Percentiles rank a stretch among this genome's conserved stretches.
Evolutionary conservation across 805 yeast genomes (phyloP).

Genomic region (Candida gorgasii): DNA sequence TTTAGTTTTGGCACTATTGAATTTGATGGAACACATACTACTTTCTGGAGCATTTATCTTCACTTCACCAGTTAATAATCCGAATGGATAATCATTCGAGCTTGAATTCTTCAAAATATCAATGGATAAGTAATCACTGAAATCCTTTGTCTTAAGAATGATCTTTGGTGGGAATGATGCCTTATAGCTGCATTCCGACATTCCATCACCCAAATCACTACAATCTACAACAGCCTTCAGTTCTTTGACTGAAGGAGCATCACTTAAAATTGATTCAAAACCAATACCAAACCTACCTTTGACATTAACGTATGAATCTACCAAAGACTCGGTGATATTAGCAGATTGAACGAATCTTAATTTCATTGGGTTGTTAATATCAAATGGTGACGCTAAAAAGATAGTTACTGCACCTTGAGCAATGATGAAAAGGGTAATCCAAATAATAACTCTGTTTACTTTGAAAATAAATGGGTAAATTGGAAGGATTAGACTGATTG

Average conservation of each 20-base stretch:
- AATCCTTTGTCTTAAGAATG: conserved; percentile 28
- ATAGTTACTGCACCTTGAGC: conserved; percentile 36
- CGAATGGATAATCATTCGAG: conserved; percentile 50
- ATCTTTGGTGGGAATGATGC: conserved; percentile 48
- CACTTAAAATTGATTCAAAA: conserved; percentile 47
- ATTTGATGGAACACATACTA: conserved; percentile 62
- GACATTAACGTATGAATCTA: conserved; percentile 43
- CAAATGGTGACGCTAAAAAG: conserved; percentile 56
- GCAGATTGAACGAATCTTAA: conserved; percentile 66
- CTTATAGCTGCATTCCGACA: conserved; percentile 53
- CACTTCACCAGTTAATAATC: conserved; percentile 66
- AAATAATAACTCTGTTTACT: conserved; percentile 52
- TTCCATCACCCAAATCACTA: conserved; percentile 41
- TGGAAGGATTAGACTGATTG: conserved; percentile 43
- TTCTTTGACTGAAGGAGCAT: conserved; percentile 63
- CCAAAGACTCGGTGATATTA: conserved; percentile 39
- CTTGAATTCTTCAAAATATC: conserved; percentile 54
- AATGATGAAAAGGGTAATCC: conserved; percentile 19
- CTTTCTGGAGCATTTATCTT: conserved; percentile 58
- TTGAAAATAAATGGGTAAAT: conserved; percentile 70
- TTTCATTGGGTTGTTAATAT: conserved; percentile 64
- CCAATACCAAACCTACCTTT: conserved; percentile 52
- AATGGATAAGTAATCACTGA: conserved; percentile 48
- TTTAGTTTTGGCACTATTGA: conserved; percentile 40
- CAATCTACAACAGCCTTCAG: conserved; percentile 33